Evolutionary conservation across 2,329 filamentous ascomycete genomes (phyloP).

Genomic region (Fusarium avenaceum): DNA sequence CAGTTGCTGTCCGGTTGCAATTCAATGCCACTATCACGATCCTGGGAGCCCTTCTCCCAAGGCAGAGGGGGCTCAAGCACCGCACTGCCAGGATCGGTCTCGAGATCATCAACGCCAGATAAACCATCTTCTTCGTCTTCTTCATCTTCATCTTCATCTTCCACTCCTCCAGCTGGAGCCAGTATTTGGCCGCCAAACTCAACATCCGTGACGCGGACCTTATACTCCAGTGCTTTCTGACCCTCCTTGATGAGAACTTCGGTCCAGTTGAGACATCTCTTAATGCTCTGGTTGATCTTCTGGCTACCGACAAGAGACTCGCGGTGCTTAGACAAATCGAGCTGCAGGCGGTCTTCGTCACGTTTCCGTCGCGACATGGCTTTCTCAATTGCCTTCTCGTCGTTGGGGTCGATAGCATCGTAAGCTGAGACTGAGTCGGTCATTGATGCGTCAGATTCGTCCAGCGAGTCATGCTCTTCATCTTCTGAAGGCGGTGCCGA

Average conservation of each 20-base stretch:
- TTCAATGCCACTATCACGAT: conserved; percentile 68
- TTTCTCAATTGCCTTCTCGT: conserved; percentile 49
- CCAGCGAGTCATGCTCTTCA: conserved; percentile 63
- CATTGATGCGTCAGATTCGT: conserved; percentile 66
- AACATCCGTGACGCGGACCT: conserved; percentile 82
- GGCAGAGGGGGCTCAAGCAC: conserved; percentile 47
- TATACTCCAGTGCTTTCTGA: conserved; percentile 86
- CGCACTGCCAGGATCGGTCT: conserved; percentile 38
- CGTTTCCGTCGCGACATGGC: conserved; percentile 67
- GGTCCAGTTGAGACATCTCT: conserved; percentile 88
- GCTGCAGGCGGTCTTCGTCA: conserved; percentile 85
- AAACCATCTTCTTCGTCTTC: conserved; percentile 44
- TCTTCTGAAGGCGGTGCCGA: conserved; percentile 55
- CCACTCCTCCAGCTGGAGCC: conserved; percentile 68
- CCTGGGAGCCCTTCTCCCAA: conserved; percentile 59
- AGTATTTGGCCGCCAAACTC: conserved; percentile 86
- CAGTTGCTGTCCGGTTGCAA: conserved; percentile 58
- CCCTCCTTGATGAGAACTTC: conserved; percentile 92
- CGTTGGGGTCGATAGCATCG: conserved; percentile 57
- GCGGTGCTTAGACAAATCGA: conserved; percentile 90
- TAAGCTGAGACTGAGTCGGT: conserved; percentile 52
- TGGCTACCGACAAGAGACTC: conserved; percentile 90
- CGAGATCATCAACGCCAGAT: conserved; percentile 34
- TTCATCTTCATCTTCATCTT: conserved; percentile 56
- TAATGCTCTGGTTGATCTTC: conserved; percentile 95